Base-by-base conservation (phyloP, 768 basidiomycete species). In the Collybia sp. region DNA sequence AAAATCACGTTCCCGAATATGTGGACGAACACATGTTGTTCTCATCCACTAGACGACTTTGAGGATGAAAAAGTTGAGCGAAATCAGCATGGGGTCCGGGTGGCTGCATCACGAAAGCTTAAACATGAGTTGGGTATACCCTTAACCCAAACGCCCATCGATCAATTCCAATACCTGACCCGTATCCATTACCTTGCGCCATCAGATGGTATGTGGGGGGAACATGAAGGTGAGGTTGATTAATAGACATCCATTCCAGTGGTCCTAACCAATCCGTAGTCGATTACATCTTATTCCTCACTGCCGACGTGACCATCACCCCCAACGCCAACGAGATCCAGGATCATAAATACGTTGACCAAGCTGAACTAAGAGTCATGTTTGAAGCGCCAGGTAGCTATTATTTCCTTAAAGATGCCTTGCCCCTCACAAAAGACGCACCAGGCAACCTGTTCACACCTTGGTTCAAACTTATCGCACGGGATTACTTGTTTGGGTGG, bases 11-110 rank as follows among this genome's bases (percentile, higher is more conserved):
- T 99, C 71, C 96, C 96, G 5, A 79, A 90, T 57, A 93, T 97
- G 93, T 99, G 96, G 96, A 99, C 96, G 30, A 99, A 99, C 67
- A 98, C 96, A 6, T 99, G 96, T 64, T 99, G 95, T 70, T 93
- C 91, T 17, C 95, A 99, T 61, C 95, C 95, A 13, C 74, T 99
- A 42, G 84, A 90, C 55, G 96, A 98, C 67, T 90, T 93, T 53
- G 86, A 85, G 50, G 77, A 80, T 53, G 86, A 93, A 68, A 91
- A 85, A 69, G 63, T 82, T 6, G 88, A 89, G 66, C 56, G 69
- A 53, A 78, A 82, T 31, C 88, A 96, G 62, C 71, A 79, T 58
- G 94, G 94, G 44, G 94, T 96, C 25, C 77, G 83, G 42, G 66
- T 83, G 31, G 96, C 96, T n/a, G 96, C 93, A 1, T 86, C 91